phyloP scores from a whole-genome alignment of 257 asterid genomes.

The Jaltomata sinuosa region DNA sequence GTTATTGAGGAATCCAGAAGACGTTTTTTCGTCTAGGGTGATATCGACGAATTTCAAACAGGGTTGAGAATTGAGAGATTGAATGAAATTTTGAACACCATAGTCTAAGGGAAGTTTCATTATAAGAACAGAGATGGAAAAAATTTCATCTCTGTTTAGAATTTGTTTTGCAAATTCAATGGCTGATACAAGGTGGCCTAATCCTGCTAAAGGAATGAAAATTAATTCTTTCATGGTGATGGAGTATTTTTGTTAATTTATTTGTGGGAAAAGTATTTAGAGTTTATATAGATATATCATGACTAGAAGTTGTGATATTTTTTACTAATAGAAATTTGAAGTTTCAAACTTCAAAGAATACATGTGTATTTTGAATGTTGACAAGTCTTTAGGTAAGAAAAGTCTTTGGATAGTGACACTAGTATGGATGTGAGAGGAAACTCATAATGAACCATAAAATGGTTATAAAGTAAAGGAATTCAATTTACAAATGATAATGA shows the following conservation, averaged over 20 bases:
- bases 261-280: neutral
- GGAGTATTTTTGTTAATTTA: neutral
- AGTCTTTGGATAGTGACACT: neutral
- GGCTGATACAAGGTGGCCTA: conserved; percentile 27
- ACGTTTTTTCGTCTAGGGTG: neutral
- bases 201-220: conserved; percentile 37
- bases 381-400: neutral
- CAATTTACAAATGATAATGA: neutral
- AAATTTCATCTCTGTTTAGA: neutral
- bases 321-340: neutral
- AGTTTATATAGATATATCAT: neutral
- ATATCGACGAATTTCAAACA: neutral
- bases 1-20: neutral
- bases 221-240: neutral
- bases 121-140: neutral
- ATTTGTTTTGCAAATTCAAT: neutral
- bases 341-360: neutral
- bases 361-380: neutral
- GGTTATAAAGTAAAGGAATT: neutral
- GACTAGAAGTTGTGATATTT: neutral
- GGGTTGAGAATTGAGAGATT: neutral
- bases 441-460: neutral
- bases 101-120: neutral
- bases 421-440: neutral
- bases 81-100: neutral